Evolutionary conservation across 1,284 basidiomycete genomes (phyloP).

Genomic region (Cerrena zonata): DNA sequence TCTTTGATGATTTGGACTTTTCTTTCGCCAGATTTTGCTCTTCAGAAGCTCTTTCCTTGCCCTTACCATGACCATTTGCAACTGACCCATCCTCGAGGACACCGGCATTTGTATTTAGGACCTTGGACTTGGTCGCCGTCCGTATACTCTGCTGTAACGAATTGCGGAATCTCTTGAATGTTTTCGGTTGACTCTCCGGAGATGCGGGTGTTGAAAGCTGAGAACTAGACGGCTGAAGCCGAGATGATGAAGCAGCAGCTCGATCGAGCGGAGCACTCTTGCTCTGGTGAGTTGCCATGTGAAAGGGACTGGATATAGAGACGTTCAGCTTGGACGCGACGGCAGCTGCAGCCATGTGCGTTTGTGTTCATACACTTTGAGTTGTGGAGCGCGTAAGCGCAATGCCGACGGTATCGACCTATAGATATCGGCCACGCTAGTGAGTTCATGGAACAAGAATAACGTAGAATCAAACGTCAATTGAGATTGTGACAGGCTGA

Average conservation of each 20-base stretch:
- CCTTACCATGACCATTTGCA: slow-evolving; percentile 36
- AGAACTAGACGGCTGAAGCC: slow-evolving; percentile 21
- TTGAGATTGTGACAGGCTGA: background rate
- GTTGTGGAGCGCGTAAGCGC: slow-evolving; percentile 9
- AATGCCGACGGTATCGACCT: slow-evolving; percentile 16
- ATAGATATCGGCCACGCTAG: slow-evolving; percentile 1
- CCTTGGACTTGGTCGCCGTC: slow-evolving; percentile 51
- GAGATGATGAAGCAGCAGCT: slow-evolving; percentile 36
- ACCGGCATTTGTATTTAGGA: slow-evolving; percentile 25
- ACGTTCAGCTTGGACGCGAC: slow-evolving; percentile 34
- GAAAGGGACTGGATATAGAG: slow-evolving; percentile 41
- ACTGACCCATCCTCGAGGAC: slow-evolving; percentile 40
- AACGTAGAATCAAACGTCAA: slow-evolving; percentile 18
- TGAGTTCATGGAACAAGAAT: slow-evolving; percentile 4
- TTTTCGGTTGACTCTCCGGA: slow-evolving; percentile 33
- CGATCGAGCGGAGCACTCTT: slow-evolving; percentile 27
- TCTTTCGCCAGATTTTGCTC: slow-evolving; percentile 25
- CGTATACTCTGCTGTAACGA: slow-evolving; percentile 62
- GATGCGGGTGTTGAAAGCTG: slow-evolving; percentile 12
- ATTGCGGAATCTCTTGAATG: slow-evolving; percentile 59
- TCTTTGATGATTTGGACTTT: slow-evolving; percentile 36
- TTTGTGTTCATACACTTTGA: slow-evolving; percentile 12
- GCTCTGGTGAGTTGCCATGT: slow-evolving; percentile 43
- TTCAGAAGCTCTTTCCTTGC: slow-evolving; percentile 34
- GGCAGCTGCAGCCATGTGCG: slow-evolving; percentile 46